Evolutionary conservation across 108 stramenopile species (phyloP), one percentile per base, ranked within the genome.

Genomic region (Schizochytrium sp.): DNA sequence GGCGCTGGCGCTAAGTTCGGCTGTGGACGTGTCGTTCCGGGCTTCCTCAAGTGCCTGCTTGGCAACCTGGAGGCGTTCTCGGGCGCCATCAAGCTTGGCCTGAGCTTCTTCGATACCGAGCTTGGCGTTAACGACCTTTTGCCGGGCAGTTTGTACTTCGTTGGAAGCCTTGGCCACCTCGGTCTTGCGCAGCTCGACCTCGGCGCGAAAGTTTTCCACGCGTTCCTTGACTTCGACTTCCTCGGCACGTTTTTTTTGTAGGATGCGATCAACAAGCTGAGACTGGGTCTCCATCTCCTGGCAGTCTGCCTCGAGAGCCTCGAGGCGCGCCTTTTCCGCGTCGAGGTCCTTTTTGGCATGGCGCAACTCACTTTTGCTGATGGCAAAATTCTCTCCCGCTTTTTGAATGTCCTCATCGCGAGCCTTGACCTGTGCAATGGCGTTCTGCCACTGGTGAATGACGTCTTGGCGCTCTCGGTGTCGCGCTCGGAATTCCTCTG

Each of bases 361-460:
- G 5, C 28, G 83, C 10, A 89, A 5, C 0, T 51, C 60, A 25
- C 48, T 21, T 16, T 88, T 90, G 45, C 71, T 93, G 14, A 5
- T 87, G 25, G 91, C 94, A 71, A 69, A 95, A 58, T 89, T 51
- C 72, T 93, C 89, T 10, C 94, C 91, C 12, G 92, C 55, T 29
- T 90, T 89, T 57, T 92, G 90, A 58, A 97, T 96, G 5, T 95
- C 95, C 53, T 89, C 60, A 89, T 97, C 96, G 45, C 96, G 93
- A 21, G 90, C 87, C 87, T 93, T 92, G 92, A 96, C 95, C 25
- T 92, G 91, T 23, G 92, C 93, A 59, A 97, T 92, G 5, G 95
- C 94, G 55, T 94, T 94, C 90, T 96, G 94, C 96, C 95, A 96
- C 90, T 96, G 95, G 59, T 90, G 87, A 34, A 97, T 90, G 34